Evolutionary conservation across 1,139 yeast species (phyloP).

Genomic region (Candida glucosophila): DNA sequence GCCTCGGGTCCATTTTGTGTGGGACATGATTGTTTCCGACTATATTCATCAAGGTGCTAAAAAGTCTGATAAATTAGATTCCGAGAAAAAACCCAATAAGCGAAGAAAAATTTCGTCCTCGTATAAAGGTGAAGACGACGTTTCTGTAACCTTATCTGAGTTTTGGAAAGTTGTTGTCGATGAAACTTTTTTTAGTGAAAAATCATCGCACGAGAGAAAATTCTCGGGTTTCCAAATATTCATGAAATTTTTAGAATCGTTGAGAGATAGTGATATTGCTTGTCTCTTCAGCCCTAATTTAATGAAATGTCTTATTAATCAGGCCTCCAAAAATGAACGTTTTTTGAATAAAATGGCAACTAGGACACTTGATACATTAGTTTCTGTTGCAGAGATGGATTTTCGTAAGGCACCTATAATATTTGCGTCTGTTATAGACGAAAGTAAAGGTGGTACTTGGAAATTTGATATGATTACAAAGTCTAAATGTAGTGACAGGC

Average conservation of each 20-base stretch:
- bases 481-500: constrained; percentile 54
- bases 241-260: constrained; percentile 31
- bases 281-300: constrained; percentile 61
- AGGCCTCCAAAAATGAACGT: constrained; percentile 59
- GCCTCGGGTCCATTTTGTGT: constrained; percentile 74
- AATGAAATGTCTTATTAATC: constrained; percentile 69
- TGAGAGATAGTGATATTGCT: constrained; percentile 23
- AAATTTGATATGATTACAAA: constrained; percentile 77
- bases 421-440: constrained; percentile 40
- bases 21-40: constrained; percentile 30
- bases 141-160: constrained; percentile 48
- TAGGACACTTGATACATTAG: constrained; percentile 37
- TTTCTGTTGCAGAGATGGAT: constrained; percentile 24
- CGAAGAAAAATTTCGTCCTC: constrained; percentile 22
- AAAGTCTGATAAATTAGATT: constrained; percentile 9
- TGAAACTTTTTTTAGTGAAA: constrained; percentile 66
- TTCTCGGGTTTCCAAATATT: constrained; percentile 81
- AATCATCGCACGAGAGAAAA: constrained; percentile 80
- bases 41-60: constrained; percentile 17
- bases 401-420: constrained; percentile 41
- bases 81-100: too few relatives aligned
- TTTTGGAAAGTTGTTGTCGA: constrained; percentile 81
- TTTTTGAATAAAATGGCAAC: constrained; percentile 61
- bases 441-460: constrained; percentile 49
- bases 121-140: too few relatives aligned